Conservation (phyloP, 1,284 basidiomycete genomes). For the Blastosporella zonata region DNA sequence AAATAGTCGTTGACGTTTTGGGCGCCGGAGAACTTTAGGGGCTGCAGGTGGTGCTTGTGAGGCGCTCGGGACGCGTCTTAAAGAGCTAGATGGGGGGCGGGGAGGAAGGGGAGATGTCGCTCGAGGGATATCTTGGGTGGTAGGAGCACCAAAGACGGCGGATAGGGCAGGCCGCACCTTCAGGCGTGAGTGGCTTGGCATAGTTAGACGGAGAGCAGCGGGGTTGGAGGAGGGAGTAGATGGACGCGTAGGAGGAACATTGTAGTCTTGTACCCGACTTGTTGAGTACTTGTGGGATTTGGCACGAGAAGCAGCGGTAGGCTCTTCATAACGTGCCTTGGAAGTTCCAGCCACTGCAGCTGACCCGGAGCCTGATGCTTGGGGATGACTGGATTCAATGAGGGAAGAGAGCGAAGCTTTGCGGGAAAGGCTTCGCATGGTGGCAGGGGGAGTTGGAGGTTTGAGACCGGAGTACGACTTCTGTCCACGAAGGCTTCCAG, state of each 20-base stretch:
- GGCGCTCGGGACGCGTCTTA: slow-evolving; percentile 26
- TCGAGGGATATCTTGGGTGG: slow-evolving; percentile 35
- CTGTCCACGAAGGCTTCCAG: slow-evolving; percentile 71
- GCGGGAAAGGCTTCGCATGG: slow-evolving; percentile 57
- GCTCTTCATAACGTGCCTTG: slow-evolving; percentile 61
- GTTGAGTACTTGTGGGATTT: slow-evolving; percentile 65
- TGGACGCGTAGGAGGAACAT: slow-evolving; percentile 72
- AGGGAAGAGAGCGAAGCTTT: slow-evolving; percentile 76
- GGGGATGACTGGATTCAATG: slow-evolving; percentile 55
- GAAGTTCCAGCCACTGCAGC: slow-evolving; percentile 32
- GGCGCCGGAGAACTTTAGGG: slow-evolving; percentile 70
- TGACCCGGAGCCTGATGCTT: slow-evolving; percentile 53
- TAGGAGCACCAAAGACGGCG: slow-evolving; percentile 59
- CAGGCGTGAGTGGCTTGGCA: slow-evolving; percentile 72
- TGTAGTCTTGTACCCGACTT: slow-evolving; percentile 60
- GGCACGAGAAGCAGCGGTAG: slow-evolving; percentile 75
- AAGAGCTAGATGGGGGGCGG: slow-evolving; percentile 50
- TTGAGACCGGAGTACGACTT: slow-evolving; percentile 79
- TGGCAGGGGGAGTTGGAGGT: slow-evolving; percentile 60
- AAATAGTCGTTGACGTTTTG: slow-evolving; percentile 71
- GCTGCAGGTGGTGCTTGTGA: slow-evolving; percentile 43
- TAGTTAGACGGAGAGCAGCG: slow-evolving; percentile 74
- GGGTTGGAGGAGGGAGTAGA: slow-evolving; percentile 75
- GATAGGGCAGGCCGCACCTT: slow-evolving; percentile 73
- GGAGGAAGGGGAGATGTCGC: slow-evolving; percentile 56